Percentiles rank a stretch among this genome's conserved stretches.
These are phyloP conservation scores for Xylaria sp. DNA, from an alignment of 2,329 filamentous ascomycete species.

Conservation along the genomic window DNA sequence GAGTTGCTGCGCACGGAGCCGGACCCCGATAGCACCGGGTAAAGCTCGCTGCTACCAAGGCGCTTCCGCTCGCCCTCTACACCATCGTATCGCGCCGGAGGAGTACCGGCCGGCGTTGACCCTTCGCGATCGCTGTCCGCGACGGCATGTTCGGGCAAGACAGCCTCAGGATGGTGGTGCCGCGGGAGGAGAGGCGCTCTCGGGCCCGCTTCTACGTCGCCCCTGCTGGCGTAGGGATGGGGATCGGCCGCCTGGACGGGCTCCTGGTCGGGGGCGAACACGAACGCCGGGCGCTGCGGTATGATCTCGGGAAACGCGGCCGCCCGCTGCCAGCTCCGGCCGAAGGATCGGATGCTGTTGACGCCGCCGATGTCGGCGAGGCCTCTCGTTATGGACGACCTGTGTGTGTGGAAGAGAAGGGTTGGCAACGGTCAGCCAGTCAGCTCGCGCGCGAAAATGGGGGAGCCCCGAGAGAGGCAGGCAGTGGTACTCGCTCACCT, in stretches of 20 bases:
- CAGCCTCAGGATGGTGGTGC: constrained; percentile 54
- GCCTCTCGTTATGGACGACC: constrained; percentile 62
- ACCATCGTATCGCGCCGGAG: constrained; percentile 20
- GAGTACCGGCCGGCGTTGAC: constrained; percentile 21
- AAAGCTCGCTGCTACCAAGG: constrained; percentile 49
- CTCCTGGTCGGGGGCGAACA: constrained; percentile 61
- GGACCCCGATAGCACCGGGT: constrained; percentile 33
- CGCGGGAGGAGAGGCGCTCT: constrained; percentile 54
- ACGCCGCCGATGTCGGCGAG: constrained; percentile 79
- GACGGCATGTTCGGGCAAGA: constrained; percentile 32
- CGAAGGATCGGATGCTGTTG: constrained; percentile 93
- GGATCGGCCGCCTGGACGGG: constrained; percentile 42
- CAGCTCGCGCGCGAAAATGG: constrained; percentile 11
- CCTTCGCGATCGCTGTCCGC: constrained; percentile 34
- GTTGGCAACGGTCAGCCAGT: background rate
- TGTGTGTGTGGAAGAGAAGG: no score
- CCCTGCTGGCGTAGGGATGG: constrained; percentile 47
- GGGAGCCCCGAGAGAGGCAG: no score
- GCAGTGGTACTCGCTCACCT: constrained; percentile 35
- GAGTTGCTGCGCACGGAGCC: constrained; percentile 44
- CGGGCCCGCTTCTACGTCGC: constrained; percentile 43
- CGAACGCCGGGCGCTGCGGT: constrained; percentile 75
- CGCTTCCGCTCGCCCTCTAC: constrained; percentile 48
- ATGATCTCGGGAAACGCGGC: constrained; percentile 87
- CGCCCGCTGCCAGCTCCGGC: constrained; percentile 88